phyloP scores from a whole-genome alignment of 176 grass and related monocot species.

The Juncus effusus region DNA sequence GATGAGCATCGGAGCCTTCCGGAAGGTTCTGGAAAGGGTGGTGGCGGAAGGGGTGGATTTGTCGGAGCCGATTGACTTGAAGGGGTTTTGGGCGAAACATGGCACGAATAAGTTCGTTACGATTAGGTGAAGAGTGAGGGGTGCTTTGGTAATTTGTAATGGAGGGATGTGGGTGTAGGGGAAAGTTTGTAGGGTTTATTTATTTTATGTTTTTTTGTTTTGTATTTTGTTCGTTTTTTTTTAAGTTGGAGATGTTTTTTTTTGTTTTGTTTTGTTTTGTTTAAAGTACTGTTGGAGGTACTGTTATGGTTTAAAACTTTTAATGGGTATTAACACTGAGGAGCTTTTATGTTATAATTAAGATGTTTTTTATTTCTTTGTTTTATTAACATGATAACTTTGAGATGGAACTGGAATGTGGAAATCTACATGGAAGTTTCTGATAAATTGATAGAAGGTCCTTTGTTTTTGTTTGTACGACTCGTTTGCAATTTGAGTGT shows the following conservation, averaged over 20 bases:
- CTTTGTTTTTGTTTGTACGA: constrained; percentile 9
- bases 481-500: not conserved
- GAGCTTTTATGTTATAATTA: constrained; percentile 26
- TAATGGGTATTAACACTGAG: not conserved
- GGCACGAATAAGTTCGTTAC: constrained; percentile 61
- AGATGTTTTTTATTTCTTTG: constrained; percentile 24
- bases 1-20: constrained; percentile 54
- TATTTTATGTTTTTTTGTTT: no score
- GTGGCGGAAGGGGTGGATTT: constrained; percentile 48
- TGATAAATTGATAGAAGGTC: constrained; percentile 21
- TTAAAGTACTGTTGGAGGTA: constrained; percentile 8
- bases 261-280: constrained; percentile 14
- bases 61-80: constrained; percentile 48
- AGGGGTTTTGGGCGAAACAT: constrained; percentile 55
- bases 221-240: no score
- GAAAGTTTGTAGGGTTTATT: no score
- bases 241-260: constrained; percentile 17
- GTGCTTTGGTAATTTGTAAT: constrained; percentile 23
- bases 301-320: not conserved
- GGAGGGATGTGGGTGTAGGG: not conserved
- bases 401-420: not conserved
- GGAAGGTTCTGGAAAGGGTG: constrained; percentile 55
- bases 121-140: constrained; percentile 31
- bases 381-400: constrained; percentile 21
- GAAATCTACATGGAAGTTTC: constrained; percentile 6